phyloP scores from a whole-genome alignment of 108 stramenopile genomes.

The Chaetoceros muelleri region DNA sequence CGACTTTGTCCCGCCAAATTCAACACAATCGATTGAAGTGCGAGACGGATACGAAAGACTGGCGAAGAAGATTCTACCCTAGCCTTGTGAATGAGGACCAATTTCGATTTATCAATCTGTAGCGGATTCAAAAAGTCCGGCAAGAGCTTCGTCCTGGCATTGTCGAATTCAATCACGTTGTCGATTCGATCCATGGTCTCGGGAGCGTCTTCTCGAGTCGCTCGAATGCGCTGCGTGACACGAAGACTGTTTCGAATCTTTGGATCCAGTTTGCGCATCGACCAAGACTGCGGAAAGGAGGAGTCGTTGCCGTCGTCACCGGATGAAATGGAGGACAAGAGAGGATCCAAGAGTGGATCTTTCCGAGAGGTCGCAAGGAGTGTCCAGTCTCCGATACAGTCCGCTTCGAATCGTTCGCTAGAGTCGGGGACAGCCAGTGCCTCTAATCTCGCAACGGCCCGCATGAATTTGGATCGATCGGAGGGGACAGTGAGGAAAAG shows the following conservation, averaged over 20 bases:
- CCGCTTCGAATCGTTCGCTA: conserved; percentile 4
- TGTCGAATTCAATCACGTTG: conserved; percentile 49
- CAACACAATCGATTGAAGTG: conserved; percentile 35
- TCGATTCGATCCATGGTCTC: conserved; percentile 36
- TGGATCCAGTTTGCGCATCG: neutral
- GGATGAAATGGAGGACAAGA: conserved; percentile 7
- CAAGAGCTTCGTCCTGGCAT: conserved; percentile 12
- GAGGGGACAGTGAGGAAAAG: neutral
- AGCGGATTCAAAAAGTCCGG: conserved; percentile 50
- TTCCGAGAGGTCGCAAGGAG: conserved; percentile 33
- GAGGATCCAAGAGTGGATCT: conserved; percentile 1
- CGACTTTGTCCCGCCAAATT: conserved; percentile 61
- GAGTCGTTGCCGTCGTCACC: conserved; percentile 20
- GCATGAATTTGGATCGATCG: conserved; percentile 6
- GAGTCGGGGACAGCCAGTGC: conserved; percentile 2
- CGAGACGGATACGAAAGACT: conserved; percentile 39
- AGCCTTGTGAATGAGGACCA: conserved; percentile 64
- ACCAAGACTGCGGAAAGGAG: conserved; percentile 21
- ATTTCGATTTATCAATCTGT: conserved; percentile 40
- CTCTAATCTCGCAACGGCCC: conserved; percentile 28
- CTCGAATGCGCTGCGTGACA: conserved; percentile 56
- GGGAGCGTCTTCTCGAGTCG: conserved; percentile 6
- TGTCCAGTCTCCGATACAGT: conserved; percentile 58
- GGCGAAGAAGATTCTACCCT: conserved; percentile 37
- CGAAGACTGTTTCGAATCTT: conserved; percentile 13